These are phyloP conservation scores for Thielaviopsis cerberus DNA, from an alignment of 2,329 filamentous ascomycete species.

Conservation along the genomic window DNA sequence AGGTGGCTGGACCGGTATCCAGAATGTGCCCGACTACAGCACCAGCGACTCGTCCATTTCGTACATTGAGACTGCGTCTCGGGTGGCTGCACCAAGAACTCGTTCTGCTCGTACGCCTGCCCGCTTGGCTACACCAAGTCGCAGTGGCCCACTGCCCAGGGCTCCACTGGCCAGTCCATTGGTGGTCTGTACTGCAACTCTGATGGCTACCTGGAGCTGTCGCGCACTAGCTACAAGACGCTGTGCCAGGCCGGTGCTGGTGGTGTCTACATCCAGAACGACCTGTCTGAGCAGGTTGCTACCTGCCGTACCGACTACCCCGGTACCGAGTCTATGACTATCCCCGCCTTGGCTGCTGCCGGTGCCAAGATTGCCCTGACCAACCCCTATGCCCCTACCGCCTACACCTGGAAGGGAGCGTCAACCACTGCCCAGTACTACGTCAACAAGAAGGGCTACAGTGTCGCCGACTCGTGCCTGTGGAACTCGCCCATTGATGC, in stretches of 20 bases:
- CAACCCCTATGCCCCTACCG: constrained; percentile 52
- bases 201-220: constrained; percentile 56
- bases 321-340: constrained; percentile 71
- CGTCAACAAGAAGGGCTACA: constrained; percentile 64
- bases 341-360: constrained; percentile 48
- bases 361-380: constrained; percentile 46
- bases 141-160: constrained; percentile 71
- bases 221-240: constrained; percentile 44
- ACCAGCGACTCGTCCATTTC: constrained; percentile 34
- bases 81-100: constrained; percentile 41
- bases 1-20: constrained; percentile 64
- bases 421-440: constrained; percentile 89
- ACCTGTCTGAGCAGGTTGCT: constrained; percentile 44
- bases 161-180: constrained; percentile 61
- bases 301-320: constrained; percentile 96
- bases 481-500: constrained; percentile 41
- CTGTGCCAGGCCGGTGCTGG: constrained; percentile 60
- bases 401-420: constrained; percentile 61
- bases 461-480: constrained; percentile 48
- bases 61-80: constrained; percentile 44
- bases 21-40: constrained; percentile 38
- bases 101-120: constrained; percentile 86
- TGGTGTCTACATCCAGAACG: constrained; percentile 58
- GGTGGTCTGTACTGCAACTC: constrained; percentile 69
- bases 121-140: constrained; percentile 80